Conservation (phyloP, 2,329 filamentous ascomycete genomes). For the Sporothrix curviconia region DNA sequence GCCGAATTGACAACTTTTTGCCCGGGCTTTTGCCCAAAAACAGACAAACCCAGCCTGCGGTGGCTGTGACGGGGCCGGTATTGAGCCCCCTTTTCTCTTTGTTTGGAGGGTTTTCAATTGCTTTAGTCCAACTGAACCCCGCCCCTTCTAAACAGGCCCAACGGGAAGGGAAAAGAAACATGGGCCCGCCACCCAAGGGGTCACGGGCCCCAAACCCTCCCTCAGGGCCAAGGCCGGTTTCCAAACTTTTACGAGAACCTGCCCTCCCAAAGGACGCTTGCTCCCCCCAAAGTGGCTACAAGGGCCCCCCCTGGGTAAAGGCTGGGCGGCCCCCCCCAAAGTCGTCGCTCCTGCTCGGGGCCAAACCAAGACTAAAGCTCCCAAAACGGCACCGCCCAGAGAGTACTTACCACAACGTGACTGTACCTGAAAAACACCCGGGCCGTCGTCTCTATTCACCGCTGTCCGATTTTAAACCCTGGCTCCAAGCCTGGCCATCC, state of each 20-base stretch:
- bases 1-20: no score
- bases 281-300: slow-evolving; percentile 36
- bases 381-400: slow-evolving; percentile 30
- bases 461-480: slow-evolving; percentile 15
- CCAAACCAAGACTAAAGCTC: slow-evolving; percentile 17
- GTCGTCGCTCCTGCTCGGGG: slow-evolving; percentile 15
- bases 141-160: no score
- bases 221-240: slow-evolving; percentile 43
- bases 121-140: no score
- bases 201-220: slow-evolving; percentile 37
- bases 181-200: slow-evolving; percentile 36
- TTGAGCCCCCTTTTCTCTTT: no score
- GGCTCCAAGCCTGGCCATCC: slow-evolving; percentile 42
- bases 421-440: no score
- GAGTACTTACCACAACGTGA: slow-evolving; percentile 16
- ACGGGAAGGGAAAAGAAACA: no score
- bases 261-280: slow-evolving; percentile 38
- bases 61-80: no score
- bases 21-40: no score
- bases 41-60: no score
- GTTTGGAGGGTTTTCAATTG: no score
- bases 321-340: slow-evolving; percentile 36
- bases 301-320: slow-evolving; percentile 41
- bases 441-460: no score
- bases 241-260: slow-evolving; percentile 52